phyloP scores from a whole-genome alignment of 2,329 filamentous ascomycete species.

The Alternaria gansuensis region DNA sequence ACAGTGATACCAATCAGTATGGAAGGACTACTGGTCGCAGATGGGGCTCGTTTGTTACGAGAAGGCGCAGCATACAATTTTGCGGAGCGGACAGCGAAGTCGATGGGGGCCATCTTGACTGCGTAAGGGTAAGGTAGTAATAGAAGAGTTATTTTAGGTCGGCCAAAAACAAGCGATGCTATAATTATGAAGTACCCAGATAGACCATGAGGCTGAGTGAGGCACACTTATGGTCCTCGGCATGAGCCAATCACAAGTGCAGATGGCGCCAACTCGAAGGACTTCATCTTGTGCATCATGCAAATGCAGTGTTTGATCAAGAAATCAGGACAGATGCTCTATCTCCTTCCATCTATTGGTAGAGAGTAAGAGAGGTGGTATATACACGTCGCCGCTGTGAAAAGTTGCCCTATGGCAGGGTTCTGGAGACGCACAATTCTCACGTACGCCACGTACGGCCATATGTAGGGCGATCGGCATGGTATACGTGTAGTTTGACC shows the following conservation, averaged over 20 bases:
- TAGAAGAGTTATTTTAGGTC: neutral
- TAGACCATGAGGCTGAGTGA: conserved; percentile 5
- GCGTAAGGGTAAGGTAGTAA: neutral
- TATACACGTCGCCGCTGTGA: no score
- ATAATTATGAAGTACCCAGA: neutral
- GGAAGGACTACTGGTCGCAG: neutral
- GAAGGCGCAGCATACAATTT: neutral
- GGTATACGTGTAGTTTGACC: no score
- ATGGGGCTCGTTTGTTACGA: neutral
- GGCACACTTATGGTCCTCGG: conserved; percentile 3
- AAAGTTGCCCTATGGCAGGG: neutral
- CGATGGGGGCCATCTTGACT: conserved; percentile 3
- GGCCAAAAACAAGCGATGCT: neutral
- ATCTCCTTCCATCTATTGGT: neutral
- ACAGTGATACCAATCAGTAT: neutral
- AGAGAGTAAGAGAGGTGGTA: neutral
- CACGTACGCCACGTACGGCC: no score
- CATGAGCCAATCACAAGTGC: conserved; percentile 1
- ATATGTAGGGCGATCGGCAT: no score
- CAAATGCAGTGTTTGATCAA: neutral
- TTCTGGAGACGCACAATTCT: no score
- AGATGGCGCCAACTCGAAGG: neutral
- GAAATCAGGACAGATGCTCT: neutral
- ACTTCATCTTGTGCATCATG: neutral
- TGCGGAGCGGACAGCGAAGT: neutral